phyloP scores from a whole-genome alignment of 1,284 basidiomycete species.

The Anthracocystis walkeri region DNA sequence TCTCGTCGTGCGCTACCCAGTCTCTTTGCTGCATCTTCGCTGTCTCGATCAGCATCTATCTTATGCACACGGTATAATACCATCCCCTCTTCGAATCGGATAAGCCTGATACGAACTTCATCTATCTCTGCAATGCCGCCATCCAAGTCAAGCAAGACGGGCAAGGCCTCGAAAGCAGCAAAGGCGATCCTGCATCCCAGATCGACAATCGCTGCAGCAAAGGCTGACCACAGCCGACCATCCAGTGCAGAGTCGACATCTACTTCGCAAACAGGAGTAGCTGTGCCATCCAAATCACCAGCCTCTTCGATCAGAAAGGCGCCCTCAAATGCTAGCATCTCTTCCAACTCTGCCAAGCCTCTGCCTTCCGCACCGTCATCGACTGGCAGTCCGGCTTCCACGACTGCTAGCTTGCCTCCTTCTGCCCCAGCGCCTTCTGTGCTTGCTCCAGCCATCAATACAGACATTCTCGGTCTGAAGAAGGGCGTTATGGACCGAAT shows the following conservation, averaged over 20 bases:
- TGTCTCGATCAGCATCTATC: not conserved
- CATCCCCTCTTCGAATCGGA: not conserved
- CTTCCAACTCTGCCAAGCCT: constrained; percentile 18
- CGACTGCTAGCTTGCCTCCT: constrained; percentile 10
- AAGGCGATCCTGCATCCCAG: constrained; percentile 46
- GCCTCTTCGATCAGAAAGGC: constrained; percentile 25
- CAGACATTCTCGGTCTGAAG: constrained; percentile 27
- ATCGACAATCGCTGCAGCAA: constrained; percentile 31
- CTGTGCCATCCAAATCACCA: constrained; percentile 3
- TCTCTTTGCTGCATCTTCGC: not conserved
- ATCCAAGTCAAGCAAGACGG: constrained; percentile 15
- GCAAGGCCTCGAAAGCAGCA: constrained; percentile 39
- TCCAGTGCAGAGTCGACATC: constrained; percentile 15
- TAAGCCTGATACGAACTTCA: not conserved
- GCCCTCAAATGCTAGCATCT: constrained; percentile 33
- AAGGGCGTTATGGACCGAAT: constrained; percentile 13
- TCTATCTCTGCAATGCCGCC: constrained; percentile 23
- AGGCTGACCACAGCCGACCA: constrained; percentile 13
- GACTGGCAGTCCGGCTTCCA: constrained; percentile 8
- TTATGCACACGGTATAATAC: not conserved
- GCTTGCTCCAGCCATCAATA: constrained; percentile 21
- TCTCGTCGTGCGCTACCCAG: constrained; percentile 7
- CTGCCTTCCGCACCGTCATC: constrained; percentile 16
- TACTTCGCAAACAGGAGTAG: not conserved
- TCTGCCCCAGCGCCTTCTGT: constrained; percentile 9